These are phyloP conservation scores for Saccharomycopsis babjevae DNA, from an alignment of 805 yeast genomes.

Conservation along the genomic window DNA sequence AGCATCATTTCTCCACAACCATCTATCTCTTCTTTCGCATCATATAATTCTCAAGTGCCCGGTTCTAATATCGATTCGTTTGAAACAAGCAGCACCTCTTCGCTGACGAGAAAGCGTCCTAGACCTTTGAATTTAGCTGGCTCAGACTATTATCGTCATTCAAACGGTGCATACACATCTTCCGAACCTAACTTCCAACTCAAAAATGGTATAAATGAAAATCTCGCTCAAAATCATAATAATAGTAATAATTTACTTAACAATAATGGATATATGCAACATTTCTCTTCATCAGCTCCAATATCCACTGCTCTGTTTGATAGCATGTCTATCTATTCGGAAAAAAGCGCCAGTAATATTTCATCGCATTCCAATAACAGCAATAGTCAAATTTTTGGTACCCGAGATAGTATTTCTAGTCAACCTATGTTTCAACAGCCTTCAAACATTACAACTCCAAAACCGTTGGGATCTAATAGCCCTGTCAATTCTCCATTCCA, in stretches of 20 bases:
- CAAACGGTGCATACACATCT: background rate
- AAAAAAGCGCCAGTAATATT: background rate
- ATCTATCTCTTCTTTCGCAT: background rate
- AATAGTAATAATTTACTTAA: background rate
- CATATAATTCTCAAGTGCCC: background rate
- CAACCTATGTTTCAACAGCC: background rate
- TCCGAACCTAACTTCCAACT: background rate
- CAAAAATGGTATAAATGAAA: background rate
- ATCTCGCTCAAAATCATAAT: background rate
- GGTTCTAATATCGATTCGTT: background rate
- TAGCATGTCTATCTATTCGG: background rate
- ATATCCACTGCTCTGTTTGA: background rate
- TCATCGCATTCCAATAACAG: background rate
- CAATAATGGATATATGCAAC: background rate
- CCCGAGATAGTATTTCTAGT: background rate
- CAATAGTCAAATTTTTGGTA: background rate
- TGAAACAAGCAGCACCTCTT: background rate
- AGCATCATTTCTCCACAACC: background rate
- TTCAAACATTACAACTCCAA: background rate
- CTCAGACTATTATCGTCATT: background rate
- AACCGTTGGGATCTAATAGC: background rate
- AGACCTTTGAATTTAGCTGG: conserved; percentile 3
- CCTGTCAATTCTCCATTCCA: conserved; percentile 13
- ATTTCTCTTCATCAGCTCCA: background rate
- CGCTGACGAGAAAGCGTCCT: conserved; percentile 6